phyloP scores from a whole-genome alignment of 1,284 basidiomycete species.

The Coniophora puteana region DNA sequence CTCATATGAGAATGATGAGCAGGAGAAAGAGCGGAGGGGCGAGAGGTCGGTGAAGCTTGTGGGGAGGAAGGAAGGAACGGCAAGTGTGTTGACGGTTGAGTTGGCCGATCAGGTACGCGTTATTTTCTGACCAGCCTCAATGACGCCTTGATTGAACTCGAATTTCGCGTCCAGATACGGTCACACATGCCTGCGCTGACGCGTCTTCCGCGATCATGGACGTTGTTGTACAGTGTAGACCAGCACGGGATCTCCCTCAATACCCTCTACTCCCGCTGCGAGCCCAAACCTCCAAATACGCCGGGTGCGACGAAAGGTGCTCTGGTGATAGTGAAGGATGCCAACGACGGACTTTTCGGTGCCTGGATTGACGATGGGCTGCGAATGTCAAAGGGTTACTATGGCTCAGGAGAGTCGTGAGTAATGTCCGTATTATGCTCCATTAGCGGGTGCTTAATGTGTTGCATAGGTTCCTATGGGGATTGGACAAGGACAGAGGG shows the following conservation, averaged over 20 bases:
- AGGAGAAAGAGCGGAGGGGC: constrained; percentile 8
- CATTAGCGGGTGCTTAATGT: background rate
- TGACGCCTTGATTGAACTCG: constrained; percentile 1
- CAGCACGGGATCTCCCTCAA: constrained; percentile 93
- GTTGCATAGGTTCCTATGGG: constrained; percentile 75
- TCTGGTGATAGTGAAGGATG: constrained; percentile 59
- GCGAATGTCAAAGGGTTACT: constrained; percentile 60
- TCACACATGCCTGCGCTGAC: constrained; percentile 76
- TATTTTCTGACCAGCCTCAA: constrained; percentile 1
- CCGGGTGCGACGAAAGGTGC: constrained; percentile 35
- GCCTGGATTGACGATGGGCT: constrained; percentile 79
- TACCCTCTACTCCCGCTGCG: constrained; percentile 78
- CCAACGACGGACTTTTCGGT: constrained; percentile 67
- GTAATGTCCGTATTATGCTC: constrained; percentile 28
- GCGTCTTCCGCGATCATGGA: constrained; percentile 80
- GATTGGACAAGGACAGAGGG: constrained; percentile 24
- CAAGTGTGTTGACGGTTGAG: constrained; percentile 45
- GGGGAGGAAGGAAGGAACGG: constrained; percentile 54
- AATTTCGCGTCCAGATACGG: constrained; percentile 49
- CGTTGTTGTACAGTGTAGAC: constrained; percentile 88
- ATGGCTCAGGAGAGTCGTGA: constrained; percentile 83
- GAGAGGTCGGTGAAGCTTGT: constrained; percentile 36
- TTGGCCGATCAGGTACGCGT: constrained; percentile 59
- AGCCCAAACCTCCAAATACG: constrained; percentile 26
- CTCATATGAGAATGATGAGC: constrained; percentile 28